Evolutionary conservation across 768 basidiomycete species (phyloP).

Genomic region (Coprinopsis cinerea): DNA sequence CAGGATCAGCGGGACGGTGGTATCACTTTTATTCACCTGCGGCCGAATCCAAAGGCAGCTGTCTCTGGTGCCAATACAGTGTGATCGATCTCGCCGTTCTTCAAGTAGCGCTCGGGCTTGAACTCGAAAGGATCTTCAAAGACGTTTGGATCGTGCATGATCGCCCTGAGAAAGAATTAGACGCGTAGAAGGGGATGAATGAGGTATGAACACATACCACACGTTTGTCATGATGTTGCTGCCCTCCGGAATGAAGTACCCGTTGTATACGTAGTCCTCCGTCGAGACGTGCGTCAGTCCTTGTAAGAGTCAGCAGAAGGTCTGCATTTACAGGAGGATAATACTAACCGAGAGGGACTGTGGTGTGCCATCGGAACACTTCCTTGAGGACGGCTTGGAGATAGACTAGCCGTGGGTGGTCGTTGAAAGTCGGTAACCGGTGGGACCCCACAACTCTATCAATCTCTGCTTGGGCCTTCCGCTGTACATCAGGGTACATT

Average conservation of each 20-base stretch:
- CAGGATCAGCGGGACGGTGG: no score
- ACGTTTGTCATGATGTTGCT: conserved; percentile 12
- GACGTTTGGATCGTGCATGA: conserved; percentile 10
- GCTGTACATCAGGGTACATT: conserved; percentile 29
- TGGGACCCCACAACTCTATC: conserved; percentile 29
- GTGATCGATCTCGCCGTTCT: conserved; percentile 6
- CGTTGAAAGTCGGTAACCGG: conserved; percentile 28
- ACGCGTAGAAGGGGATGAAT: no score
- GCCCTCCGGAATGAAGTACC: conserved; percentile 13
- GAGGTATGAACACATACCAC: conserved; percentile 11
- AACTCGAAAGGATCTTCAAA: conserved; percentile 12
- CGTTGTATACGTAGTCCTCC: conserved; percentile 12
- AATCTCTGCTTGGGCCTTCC: conserved; percentile 35
- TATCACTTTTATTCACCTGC: conserved; percentile 12
- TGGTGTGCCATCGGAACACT: conserved; percentile 16
- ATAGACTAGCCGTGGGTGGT: conserved; percentile 25
- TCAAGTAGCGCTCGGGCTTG: conserved; percentile 9
- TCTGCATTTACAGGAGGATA: not conserved
- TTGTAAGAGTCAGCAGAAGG: not conserved
- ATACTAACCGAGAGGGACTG: conserved; percentile 11
- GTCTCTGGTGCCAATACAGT: not conserved
- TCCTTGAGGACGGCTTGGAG: conserved; percentile 30
- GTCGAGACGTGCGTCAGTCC: conserved; percentile 5
- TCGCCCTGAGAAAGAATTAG: no score
- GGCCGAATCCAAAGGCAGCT: conserved; percentile 28